Conservation (phyloP, 306 rosid species). For the Fagus sylvatica region DNA sequence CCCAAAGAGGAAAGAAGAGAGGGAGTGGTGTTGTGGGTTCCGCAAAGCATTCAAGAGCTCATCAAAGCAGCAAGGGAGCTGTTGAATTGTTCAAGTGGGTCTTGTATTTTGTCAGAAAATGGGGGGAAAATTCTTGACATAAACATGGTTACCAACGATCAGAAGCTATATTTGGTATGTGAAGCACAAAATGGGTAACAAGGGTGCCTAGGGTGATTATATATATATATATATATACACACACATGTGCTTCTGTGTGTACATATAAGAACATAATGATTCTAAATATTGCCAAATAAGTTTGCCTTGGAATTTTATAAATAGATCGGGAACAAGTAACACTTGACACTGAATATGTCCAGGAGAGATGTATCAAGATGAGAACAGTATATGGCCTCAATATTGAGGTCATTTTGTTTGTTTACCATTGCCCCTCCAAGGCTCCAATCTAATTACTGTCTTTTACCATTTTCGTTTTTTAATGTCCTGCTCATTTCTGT, state of each 20-base stretch:
- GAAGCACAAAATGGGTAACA: slow-evolving; percentile 5
- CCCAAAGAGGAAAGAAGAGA: slow-evolving; percentile 20
- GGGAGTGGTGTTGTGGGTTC: slow-evolving; percentile 43
- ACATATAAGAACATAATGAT: background rate
- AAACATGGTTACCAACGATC: slow-evolving; percentile 32
- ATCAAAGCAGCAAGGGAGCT: slow-evolving; percentile 27
- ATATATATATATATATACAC: background rate
- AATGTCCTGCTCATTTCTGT: too few species aligned
- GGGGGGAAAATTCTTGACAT: slow-evolving; percentile 38
- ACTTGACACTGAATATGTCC: too few species aligned
- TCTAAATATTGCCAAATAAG: too few species aligned
- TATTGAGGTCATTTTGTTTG: too few species aligned
- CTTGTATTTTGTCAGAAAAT: slow-evolving; percentile 36
- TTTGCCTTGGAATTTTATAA: too few species aligned
- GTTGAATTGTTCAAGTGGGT: slow-evolving; percentile 10
- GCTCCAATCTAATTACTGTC: too few species aligned
- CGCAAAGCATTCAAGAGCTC: slow-evolving; percentile 42
- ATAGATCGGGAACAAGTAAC: too few species aligned
- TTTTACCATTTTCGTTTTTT: too few species aligned
- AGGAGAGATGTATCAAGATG: too few species aligned
- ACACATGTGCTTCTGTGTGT: too few species aligned
- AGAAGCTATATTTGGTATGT: slow-evolving; percentile 37
- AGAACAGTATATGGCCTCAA: too few species aligned
- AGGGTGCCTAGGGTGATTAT: background rate
- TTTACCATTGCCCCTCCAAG: too few species aligned